Evolutionary conservation across 2,329 filamentous ascomycete species (phyloP).

Genomic region (Penicillium palitans): DNA sequence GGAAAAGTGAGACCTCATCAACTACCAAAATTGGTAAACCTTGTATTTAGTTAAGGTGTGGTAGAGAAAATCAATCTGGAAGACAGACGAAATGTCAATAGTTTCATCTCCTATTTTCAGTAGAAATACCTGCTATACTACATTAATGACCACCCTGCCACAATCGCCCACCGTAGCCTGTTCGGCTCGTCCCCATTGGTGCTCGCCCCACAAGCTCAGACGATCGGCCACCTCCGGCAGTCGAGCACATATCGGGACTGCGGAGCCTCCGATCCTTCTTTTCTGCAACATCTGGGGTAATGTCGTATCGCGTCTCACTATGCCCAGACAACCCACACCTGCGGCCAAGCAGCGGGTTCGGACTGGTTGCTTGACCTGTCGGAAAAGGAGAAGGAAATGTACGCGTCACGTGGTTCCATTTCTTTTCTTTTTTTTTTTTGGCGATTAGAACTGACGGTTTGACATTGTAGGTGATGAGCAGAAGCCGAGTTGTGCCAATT

Average conservation of each 20-base stretch:
- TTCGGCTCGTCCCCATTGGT: conserved; percentile 7
- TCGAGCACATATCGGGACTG: conserved; percentile 9
- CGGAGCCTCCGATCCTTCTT: conserved; percentile 20
- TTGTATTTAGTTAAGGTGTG: no score
- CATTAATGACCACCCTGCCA: no score
- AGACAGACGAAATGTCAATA: no score
- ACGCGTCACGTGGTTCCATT: conserved; percentile 3
- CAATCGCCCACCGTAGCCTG: neutral
- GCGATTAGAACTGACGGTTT: neutral
- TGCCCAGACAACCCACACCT: conserved; percentile 26
- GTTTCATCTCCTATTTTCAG: no score
- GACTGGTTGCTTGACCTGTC: conserved; percentile 29
- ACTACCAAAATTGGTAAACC: no score
- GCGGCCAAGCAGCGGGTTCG: conserved; percentile 29
- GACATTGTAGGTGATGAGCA: conserved; percentile 26
- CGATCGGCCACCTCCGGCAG: conserved; percentile 15
- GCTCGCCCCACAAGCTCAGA: conserved; percentile 2
- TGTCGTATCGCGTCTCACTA: conserved; percentile 12
- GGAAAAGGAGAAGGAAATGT: conserved; percentile 30
- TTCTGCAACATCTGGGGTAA: conserved; percentile 16
- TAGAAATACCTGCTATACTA: no score
- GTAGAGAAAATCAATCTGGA: no score
- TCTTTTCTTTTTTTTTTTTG: neutral
- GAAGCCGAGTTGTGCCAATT: conserved; percentile 28
- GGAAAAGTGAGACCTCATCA: no score